Conservation (phyloP, 2,329 filamentous ascomycete species). For the Neonectria neomacrospora region DNA sequence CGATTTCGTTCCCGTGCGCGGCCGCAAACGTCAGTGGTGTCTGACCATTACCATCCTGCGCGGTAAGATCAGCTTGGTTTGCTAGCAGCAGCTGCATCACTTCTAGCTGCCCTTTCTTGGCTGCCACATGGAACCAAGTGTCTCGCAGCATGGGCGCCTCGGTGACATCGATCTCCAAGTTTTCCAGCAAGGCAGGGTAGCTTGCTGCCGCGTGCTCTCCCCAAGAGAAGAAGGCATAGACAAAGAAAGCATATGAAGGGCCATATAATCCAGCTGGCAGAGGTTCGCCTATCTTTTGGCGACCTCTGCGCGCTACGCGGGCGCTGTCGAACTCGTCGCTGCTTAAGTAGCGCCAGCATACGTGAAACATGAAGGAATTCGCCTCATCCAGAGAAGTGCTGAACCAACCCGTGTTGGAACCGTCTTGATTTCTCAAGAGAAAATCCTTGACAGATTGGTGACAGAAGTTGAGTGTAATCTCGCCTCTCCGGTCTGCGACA, state of each 20-base stretch:
- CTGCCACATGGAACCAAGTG: not conserved
- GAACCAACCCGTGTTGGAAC: not conserved
- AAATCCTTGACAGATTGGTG: conserved; percentile 1
- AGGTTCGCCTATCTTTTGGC: no score
- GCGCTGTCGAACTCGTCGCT: not conserved
- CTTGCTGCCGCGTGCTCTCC: not conserved
- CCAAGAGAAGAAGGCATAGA: not conserved
- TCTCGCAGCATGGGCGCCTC: not conserved
- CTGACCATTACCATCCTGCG: not conserved
- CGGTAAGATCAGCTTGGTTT: not conserved
- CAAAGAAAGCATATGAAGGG: no score
- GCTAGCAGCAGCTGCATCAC: not conserved
- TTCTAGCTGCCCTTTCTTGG: not conserved
- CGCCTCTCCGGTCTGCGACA: accelerated
- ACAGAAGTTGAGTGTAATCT: not conserved
- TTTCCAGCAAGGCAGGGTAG: not conserved
- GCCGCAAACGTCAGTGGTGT: not conserved
- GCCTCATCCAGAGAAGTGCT: not conserved
- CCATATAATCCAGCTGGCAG: no score
- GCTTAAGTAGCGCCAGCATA: not conserved
- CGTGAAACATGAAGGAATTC: not conserved
- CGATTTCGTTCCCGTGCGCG: not conserved
- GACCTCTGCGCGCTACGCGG: no score
- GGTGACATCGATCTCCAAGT: not conserved
- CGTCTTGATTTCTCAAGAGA: not conserved